phyloP scores from a whole-genome alignment of 1,284 basidiomycete genomes.

The Schizopora paradoxa region DNA sequence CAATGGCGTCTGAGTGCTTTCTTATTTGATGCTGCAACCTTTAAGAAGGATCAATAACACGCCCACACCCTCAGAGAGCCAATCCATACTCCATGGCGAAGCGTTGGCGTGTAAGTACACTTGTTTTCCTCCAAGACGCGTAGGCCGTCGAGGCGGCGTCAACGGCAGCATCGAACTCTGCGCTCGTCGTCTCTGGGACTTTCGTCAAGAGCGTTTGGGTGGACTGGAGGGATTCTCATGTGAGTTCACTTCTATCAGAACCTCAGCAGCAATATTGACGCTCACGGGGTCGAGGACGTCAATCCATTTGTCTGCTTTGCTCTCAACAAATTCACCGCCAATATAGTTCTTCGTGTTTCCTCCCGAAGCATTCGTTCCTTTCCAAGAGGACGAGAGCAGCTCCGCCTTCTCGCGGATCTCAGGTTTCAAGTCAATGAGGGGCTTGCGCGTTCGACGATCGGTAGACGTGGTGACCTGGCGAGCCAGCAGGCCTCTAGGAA shows the following conservation, averaged over 20 bases:
- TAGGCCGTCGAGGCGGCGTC: slow-evolving; percentile 84
- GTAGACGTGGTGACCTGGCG: slow-evolving; percentile 41
- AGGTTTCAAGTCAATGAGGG: slow-evolving; percentile 41
- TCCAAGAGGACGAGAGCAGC: slow-evolving; percentile 69
- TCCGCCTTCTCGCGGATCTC: slow-evolving; percentile 56
- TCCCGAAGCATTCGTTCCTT: slow-evolving; percentile 79
- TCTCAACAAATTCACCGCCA: slow-evolving; percentile 82
- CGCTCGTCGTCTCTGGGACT: slow-evolving; percentile 83
- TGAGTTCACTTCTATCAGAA: slow-evolving; percentile 10
- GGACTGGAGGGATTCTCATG: slow-evolving; percentile 43
- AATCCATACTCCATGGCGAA: slow-evolving; percentile 79
- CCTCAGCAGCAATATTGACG: slow-evolving; percentile 7
- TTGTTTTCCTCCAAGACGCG: slow-evolving; percentile 86
- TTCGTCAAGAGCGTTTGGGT: slow-evolving; percentile 85
- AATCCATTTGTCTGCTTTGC: slow-evolving; percentile 72
- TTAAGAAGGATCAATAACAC: background rate
- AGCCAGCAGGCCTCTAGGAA: slow-evolving; percentile 28
- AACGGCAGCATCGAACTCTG: slow-evolving; percentile 85
- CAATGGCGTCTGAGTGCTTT: slow-evolving; percentile 71
- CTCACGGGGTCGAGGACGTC: slow-evolving; percentile 85
- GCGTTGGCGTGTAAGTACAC: slow-evolving; percentile 81
- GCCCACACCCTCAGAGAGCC: background rate
- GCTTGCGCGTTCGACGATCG: slow-evolving; percentile 18
- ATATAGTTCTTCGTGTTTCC: slow-evolving; percentile 87
- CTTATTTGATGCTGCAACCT: slow-evolving; percentile 81